A percentile compares a stretch with the other conserved stretches of the same genome.
Evolutionary conservation across 495 filamentous ascomycete genomes (phyloP).

Genomic region (Aspergillus campestris): DNA sequence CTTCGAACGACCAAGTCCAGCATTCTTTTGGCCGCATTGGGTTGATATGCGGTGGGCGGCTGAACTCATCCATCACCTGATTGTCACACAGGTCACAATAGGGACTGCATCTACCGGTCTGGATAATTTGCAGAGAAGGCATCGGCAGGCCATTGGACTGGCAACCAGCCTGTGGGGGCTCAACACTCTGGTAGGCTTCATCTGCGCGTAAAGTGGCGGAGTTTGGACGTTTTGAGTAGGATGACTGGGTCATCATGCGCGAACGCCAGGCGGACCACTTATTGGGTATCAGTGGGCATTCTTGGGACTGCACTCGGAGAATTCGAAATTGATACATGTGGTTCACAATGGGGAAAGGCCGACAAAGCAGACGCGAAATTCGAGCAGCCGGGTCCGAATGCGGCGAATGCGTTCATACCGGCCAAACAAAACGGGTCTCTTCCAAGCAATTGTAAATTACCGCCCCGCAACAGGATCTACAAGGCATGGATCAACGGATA

Average conservation of each 20-base stretch:
- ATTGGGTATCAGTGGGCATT: background rate
- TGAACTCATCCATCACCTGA: slow-evolving; percentile 8
- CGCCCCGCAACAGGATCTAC: no score
- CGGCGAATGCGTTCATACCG: no score
- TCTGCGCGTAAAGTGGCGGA: background rate
- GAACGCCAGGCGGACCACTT: background rate
- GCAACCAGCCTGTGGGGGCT: no score
- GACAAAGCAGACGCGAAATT: no score
- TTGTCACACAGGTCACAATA: background rate
- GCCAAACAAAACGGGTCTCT: no score
- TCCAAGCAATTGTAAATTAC: no score
- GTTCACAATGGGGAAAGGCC: no score
- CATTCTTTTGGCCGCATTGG: slow-evolving; percentile 1
- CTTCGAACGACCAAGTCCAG: background rate
- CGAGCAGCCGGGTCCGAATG: no score
- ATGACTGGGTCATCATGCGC: background rate
- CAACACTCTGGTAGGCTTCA: no score
- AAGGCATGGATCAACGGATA: no score
- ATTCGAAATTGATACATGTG: no score
- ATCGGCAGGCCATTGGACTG: background rate
- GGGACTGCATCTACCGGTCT: slow-evolving; percentile 7
- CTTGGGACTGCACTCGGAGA: background rate
- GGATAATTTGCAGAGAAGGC: background rate
- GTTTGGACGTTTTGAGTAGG: slow-evolving; percentile 4
- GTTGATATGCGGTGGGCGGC: background rate